Evolutionary conservation across 1,139 yeast species (phyloP).

Genomic region (Candida sp.): DNA sequence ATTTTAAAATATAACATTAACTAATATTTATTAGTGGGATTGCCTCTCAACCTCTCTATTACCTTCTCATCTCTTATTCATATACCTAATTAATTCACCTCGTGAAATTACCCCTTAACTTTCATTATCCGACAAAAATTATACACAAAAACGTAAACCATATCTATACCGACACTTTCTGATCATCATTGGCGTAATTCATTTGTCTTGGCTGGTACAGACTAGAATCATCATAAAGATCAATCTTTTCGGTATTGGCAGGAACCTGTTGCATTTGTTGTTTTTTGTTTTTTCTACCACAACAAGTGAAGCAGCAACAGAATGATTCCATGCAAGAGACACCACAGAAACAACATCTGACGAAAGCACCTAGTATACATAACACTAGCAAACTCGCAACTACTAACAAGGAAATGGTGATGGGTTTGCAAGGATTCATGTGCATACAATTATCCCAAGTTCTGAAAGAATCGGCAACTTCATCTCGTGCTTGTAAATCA

Average conservation of each 20-base stretch:
- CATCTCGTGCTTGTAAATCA: conserved; percentile 6
- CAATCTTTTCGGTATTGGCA: conserved; percentile 11
- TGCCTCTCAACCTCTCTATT: too few species aligned
- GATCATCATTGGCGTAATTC: too few species aligned
- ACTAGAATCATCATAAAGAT: conserved; percentile 28
- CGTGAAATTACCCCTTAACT: too few species aligned
- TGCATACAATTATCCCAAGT: conserved; percentile 81
- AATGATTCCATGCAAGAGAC: conserved; percentile 38
- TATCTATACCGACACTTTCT: too few species aligned
- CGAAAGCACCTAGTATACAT: conserved; percentile 41
- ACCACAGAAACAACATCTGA: conserved; percentile 47
- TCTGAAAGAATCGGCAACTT: conserved; percentile 56
- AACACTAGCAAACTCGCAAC: conserved; percentile 46
- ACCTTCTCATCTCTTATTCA: too few species aligned
- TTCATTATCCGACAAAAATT: too few species aligned
- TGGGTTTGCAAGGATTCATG: conserved; percentile 68
- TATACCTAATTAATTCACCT: too few species aligned
- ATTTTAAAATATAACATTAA: too few species aligned
- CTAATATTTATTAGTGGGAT: too few species aligned
- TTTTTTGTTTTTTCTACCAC: conserved; percentile 28
- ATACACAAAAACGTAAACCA: too few species aligned
- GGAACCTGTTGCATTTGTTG: conserved; percentile 15
- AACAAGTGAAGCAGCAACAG: conserved; percentile 46
- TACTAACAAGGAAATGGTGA: conserved; percentile 69
- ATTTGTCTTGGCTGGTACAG: conserved; percentile 35